A percentile compares a stretch with the other conserved stretches of the same genome.
phyloP scores from a whole-genome alignment of 306 rosid genomes.

The Malus orientalis region DNA sequence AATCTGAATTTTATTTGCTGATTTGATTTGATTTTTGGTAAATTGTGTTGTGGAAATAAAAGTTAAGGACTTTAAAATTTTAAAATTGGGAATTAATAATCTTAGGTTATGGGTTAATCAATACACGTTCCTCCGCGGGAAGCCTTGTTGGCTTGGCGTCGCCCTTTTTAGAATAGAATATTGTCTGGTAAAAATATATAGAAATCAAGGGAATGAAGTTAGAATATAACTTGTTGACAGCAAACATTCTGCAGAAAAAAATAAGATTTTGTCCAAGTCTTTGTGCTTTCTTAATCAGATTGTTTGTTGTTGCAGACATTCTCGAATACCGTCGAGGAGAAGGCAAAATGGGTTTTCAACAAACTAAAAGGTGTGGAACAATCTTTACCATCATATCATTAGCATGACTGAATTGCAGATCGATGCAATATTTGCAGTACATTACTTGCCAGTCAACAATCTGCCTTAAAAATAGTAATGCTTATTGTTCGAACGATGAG shows the following conservation, averaged over 20 bases:
- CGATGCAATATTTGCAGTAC: not conserved
- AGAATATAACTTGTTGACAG: not conserved
- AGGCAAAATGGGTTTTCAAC: conserved; percentile 97
- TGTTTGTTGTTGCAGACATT: conserved; percentile 51
- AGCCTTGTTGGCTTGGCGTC: too few species aligned
- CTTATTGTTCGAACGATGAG: not conserved
- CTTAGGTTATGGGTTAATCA: too few species aligned
- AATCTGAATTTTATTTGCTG: not conserved
- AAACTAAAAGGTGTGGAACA: conserved; percentile 67
- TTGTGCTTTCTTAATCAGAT: not conserved
- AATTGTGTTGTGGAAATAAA: not conserved
- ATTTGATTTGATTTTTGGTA: not conserved
- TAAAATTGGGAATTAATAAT: not conserved
- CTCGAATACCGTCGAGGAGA: conserved; percentile 86
- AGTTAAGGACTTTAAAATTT: not conserved
- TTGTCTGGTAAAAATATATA: too few species aligned
- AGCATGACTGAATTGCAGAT: too few species aligned
- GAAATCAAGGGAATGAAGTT: too few species aligned
- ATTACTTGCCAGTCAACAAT: not conserved
- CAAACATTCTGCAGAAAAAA: not conserved
- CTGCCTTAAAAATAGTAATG: not conserved
- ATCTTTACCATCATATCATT: not conserved
- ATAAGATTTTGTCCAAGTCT: not conserved
- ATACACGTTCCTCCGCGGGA: too few species aligned
- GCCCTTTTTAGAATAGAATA: too few species aligned